Percentiles rank a stretch among this genome's conserved stretches.
phyloP scores from a whole-genome alignment of 2,329 filamentous ascomycete genomes.

The Onygena corvina region DNA sequence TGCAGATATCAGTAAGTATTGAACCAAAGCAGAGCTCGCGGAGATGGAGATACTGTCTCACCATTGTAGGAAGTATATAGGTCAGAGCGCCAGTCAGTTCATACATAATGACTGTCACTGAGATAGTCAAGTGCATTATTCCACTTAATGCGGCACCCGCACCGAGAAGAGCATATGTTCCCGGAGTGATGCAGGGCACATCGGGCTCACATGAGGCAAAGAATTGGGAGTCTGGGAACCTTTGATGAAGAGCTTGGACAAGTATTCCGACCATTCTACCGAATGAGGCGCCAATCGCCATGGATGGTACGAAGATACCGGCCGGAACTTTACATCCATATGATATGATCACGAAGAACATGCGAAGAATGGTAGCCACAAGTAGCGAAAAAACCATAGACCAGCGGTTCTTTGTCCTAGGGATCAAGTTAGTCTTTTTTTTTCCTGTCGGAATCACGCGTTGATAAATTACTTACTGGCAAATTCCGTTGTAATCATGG shows the following conservation, averaged over 20 bases:
- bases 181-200: conserved; percentile 89
- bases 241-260: conserved; percentile 77
- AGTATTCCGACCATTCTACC: conserved; percentile 89
- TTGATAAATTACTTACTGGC: conserved; percentile 47
- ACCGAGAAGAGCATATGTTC: conserved; percentile 91
- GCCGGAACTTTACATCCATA: conserved; percentile 97
- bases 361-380: conserved; percentile 67
- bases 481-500: conserved; percentile 81
- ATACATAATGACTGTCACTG: conserved; percentile 98
- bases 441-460: background rate
- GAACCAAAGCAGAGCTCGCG: background rate
- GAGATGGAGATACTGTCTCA: conserved; percentile 22
- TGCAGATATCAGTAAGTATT: background rate
- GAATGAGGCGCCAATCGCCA: conserved; percentile 93
- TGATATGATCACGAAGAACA: conserved; percentile 81
- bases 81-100: conserved; percentile 94
- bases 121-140: conserved; percentile 96
- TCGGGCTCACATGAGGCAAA: conserved; percentile 84
- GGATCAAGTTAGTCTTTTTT: conserved; percentile 8
- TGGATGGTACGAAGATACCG: conserved; percentile 94
- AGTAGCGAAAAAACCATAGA: conserved; percentile 66
- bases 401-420: conserved; percentile 53
- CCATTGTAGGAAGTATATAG: conserved; percentile 94
- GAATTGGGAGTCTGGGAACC: conserved; percentile 68
- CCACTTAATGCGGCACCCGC: conserved; percentile 84